phyloP scores from a whole-genome alignment of 2,329 filamentous ascomycete genomes.

The Emergomyces pasteurianus region DNA sequence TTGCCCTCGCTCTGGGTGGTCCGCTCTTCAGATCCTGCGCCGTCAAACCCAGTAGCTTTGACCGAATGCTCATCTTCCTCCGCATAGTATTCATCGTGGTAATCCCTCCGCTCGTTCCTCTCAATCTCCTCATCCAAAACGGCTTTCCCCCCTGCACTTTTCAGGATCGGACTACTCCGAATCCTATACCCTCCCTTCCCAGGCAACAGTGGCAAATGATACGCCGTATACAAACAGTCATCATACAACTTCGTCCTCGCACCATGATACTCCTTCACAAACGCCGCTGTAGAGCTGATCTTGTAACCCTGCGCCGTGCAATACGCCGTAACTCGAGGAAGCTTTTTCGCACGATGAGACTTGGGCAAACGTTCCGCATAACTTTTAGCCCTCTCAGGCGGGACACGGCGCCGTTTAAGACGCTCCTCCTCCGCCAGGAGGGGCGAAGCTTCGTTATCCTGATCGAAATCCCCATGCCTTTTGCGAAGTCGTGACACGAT shows the following conservation, averaged over 20 bases:
- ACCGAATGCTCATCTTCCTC: constrained; percentile 42
- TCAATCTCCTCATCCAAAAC: constrained; percentile 93
- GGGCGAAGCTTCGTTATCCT: constrained; percentile 41
- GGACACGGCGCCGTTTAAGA: constrained; percentile 41
- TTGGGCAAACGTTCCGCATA: constrained; percentile 92
- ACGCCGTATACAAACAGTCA: constrained; percentile 91
- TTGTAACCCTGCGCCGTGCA: constrained; percentile 93
- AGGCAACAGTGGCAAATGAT: constrained; percentile 78
- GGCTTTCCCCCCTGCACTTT: constrained; percentile 85
- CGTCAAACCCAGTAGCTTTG: constrained; percentile 26
- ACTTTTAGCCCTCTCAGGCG: constrained; percentile 58
- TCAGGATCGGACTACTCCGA: constrained; percentile 79
- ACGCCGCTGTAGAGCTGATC: constrained; percentile 75
- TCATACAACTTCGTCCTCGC: constrained; percentile 95
- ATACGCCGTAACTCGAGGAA: constrained; percentile 86
- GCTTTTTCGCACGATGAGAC: constrained; percentile 69
- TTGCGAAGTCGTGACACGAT: constrained; percentile 20
- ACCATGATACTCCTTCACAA: constrained; percentile 74
- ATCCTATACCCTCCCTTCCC: constrained; percentile 79
- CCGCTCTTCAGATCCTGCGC: background rate
- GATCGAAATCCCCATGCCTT: constrained; percentile 41
- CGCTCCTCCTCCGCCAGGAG: constrained; percentile 47
- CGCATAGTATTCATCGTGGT: constrained; percentile 82
- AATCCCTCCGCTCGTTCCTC: constrained; percentile 75
- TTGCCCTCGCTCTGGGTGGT: background rate